Conservation (phyloP, 371 early-diverging fungal species). For the Fennellomyces sp. region DNA sequence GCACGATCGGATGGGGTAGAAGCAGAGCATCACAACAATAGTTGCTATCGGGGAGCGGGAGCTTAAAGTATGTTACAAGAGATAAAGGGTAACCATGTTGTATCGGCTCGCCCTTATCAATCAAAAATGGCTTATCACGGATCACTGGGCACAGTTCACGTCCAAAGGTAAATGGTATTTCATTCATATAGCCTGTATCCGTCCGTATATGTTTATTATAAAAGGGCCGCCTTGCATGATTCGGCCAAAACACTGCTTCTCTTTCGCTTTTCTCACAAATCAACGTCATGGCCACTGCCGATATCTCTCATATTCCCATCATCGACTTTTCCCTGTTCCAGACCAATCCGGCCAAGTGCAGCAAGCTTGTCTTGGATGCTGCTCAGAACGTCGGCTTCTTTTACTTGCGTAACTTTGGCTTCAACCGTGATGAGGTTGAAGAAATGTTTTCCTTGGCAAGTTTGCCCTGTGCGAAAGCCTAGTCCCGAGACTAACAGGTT, state of each 20-base stretch:
- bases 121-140: slow-evolving; percentile 2
- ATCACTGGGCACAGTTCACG: too few relatives aligned
- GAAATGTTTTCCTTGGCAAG: slow-evolving; percentile 38
- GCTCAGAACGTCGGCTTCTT: slow-evolving; percentile 49
- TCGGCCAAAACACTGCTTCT: not conserved
- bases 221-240: too few relatives aligned
- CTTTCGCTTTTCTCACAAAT: not conserved
- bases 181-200: not conserved
- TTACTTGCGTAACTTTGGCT: slow-evolving; percentile 51
- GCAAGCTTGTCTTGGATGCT: slow-evolving; percentile 41
- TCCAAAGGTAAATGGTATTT: not conserved
- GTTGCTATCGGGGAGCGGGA: too few relatives aligned
- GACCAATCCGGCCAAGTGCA: slow-evolving; percentile 38
- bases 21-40: too few relatives aligned
- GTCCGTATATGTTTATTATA: too few relatives aligned
- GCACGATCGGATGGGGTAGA: too few relatives aligned
- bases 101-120: not conserved
- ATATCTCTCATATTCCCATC: slow-evolving; percentile 41
- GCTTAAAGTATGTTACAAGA: too few relatives aligned
- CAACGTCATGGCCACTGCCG: not conserved
- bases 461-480: too few relatives aligned
- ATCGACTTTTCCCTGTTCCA: slow-evolving; percentile 53
- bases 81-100: too few relatives aligned
- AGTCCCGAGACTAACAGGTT: not conserved
- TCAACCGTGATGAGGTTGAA: slow-evolving; percentile 34